A percentile compares a stretch with the other conserved stretches of the same genome.
These are phyloP conservation scores for Fonsecaea pedrosoi DNA, from an alignment of 2,329 filamentous ascomycete genomes.

Conservation along the genomic window DNA sequence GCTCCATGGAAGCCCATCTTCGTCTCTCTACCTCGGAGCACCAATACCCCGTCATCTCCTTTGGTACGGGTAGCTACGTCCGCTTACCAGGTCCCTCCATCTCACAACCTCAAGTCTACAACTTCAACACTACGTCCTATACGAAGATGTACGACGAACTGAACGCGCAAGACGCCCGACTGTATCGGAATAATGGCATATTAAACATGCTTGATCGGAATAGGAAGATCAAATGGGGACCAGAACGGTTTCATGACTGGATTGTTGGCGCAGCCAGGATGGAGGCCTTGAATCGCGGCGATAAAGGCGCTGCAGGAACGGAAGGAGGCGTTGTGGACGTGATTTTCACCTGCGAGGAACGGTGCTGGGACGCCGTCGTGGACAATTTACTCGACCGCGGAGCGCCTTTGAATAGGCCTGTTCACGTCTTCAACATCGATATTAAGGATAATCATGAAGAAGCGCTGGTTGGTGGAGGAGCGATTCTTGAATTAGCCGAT, in stretches of 20 bases:
- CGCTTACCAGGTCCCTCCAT: constrained; percentile 90
- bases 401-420: constrained; percentile 83
- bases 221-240: constrained; percentile 88
- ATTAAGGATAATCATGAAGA: constrained; percentile 99
- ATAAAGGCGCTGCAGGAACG: constrained; percentile 79
- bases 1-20: constrained; percentile 99
- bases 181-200: constrained; percentile 91
- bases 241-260: constrained; percentile 99
- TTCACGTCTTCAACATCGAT: constrained; percentile 98
- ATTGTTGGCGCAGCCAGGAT: constrained; percentile 81
- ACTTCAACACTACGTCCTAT: constrained; percentile 97
- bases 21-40: constrained; percentile 83
- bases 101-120: constrained; percentile 93
- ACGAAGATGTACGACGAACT: constrained; percentile 93
- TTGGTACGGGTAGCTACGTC: constrained; percentile 93
- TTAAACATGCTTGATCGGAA: constrained; percentile 96
- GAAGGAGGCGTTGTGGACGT: constrained; percentile 91
- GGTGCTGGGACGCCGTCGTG: constrained; percentile 97
- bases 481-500: constrained; percentile 89
- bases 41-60: constrained; percentile 94
- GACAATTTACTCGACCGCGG: constrained; percentile 90
- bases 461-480: constrained; percentile 84
- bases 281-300: constrained; percentile 69
- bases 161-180: constrained; percentile 78
- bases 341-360: constrained; percentile 95